phyloP scores from a whole-genome alignment of 2,329 filamentous ascomycete genomes.

The Xylariales sp. region DNA sequence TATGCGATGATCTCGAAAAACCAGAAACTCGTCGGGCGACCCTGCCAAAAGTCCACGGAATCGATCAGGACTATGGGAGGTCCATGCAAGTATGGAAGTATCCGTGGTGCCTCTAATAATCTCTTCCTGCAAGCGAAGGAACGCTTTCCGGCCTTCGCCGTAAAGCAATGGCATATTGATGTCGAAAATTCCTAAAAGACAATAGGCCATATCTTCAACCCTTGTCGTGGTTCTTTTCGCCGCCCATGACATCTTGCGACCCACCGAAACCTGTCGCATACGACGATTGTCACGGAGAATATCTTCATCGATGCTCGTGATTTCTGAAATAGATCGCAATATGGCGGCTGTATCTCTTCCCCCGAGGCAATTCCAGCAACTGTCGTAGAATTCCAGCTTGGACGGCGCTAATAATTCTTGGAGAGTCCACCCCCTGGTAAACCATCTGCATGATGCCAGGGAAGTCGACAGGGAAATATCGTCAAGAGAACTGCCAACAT shows the following conservation, averaged over 20 bases:
- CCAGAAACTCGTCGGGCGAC: too few relatives aligned
- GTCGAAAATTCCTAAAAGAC: background rate
- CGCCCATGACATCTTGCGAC: background rate
- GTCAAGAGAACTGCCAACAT: background rate
- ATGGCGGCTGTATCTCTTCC: background rate
- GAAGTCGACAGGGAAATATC: too few relatives aligned
- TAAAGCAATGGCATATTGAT: background rate
- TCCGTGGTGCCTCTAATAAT: too few relatives aligned
- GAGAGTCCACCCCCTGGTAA: constrained; percentile 5
- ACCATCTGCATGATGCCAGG: constrained; percentile 1
- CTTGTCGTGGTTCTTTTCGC: background rate
- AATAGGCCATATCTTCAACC: background rate
- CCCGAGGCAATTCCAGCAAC: background rate
- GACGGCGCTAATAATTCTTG: constrained; percentile 16
- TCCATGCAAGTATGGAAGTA: too few relatives aligned
- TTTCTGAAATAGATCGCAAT: background rate
- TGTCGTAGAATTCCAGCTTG: constrained; percentile 22
- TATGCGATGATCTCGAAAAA: too few relatives aligned
- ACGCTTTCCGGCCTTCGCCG: background rate
- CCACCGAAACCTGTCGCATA: background rate
- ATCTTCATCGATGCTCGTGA: background rate
- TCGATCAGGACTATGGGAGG: too few relatives aligned
- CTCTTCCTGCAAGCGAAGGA: background rate
- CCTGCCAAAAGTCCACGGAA: too few relatives aligned
- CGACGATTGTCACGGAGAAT: too few relatives aligned